A percentile compares a stretch with the other conserved stretches of the same genome.
Evolutionary conservation across 2,329 filamentous ascomycete genomes (phyloP).

Genomic region (Leptographium flavum): DNA sequence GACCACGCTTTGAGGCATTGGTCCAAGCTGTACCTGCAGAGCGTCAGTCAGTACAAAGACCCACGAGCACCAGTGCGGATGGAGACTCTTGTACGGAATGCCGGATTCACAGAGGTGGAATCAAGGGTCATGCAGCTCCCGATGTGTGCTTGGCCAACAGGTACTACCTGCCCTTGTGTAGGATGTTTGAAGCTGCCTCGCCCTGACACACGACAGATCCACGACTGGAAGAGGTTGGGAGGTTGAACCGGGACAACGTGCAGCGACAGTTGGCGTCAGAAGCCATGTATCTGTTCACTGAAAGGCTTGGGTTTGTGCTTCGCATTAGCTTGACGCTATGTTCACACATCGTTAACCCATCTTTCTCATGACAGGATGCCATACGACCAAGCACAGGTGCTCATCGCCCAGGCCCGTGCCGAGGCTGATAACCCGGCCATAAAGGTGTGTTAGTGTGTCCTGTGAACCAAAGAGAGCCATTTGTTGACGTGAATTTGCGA

Average conservation of each 20-base stretch:
- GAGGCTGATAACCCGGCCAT: conserved; percentile 39
- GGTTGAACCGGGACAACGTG: conserved; percentile 38
- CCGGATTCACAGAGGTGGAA: conserved; percentile 57
- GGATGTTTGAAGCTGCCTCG: not conserved
- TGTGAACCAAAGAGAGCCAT: not conserved
- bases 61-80: conserved; percentile 49
- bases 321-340: no score
- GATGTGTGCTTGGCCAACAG: conserved; percentile 53
- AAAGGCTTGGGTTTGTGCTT: conserved; percentile 26
- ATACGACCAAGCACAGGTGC: conserved; percentile 39
- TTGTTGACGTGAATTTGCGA: not conserved
- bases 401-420: conserved; percentile 39
- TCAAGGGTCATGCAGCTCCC: conserved; percentile 50
- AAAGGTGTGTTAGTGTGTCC: conserved; percentile 30
- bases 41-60: conserved; percentile 50
- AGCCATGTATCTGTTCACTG: conserved; percentile 41
- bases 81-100: conserved; percentile 39
- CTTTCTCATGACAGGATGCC: conserved; percentile 30
- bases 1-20: conserved; percentile 52
- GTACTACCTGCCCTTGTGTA: conserved; percentile 25
- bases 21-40: conserved; percentile 50
- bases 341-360: not conserved
- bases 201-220: conserved; percentile 22
- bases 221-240: conserved; percentile 37
- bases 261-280: conserved; percentile 38